Evolutionary conservation across 164 flowering plant genomes (phyloP).

Genomic region (Aristolochia californica): DNA sequence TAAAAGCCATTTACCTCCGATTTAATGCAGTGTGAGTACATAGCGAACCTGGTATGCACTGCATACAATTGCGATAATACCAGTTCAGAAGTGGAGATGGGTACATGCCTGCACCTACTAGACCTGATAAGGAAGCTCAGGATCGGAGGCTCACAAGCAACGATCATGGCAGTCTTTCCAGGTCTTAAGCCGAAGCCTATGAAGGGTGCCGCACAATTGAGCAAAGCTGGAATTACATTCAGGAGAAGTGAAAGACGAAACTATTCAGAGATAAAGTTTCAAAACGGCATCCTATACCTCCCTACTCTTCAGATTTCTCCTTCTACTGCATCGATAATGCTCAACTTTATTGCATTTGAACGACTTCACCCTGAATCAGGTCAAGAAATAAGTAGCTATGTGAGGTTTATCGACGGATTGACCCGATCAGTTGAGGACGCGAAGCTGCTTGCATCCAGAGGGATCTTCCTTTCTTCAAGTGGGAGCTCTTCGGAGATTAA

Average conservation of each 20-base stretch:
- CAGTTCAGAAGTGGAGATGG: too few relatives aligned
- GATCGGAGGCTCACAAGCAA: background rate
- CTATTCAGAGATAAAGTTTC: background rate
- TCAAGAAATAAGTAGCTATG: background rate
- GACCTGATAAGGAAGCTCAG: constrained; percentile 1
- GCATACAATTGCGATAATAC: too few relatives aligned
- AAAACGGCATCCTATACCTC: background rate
- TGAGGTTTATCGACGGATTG: background rate
- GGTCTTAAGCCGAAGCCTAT: background rate
- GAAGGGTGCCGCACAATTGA: background rate
- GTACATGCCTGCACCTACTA: background rate
- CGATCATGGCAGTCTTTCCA: background rate
- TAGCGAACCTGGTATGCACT: too few relatives aligned
- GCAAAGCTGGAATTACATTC: background rate
- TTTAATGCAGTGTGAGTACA: too few relatives aligned
- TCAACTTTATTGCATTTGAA: background rate
- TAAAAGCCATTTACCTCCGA: too few relatives aligned
- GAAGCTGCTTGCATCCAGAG: background rate
- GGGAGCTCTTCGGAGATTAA: background rate
- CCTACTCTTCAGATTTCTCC: background rate
- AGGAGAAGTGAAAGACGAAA: background rate
- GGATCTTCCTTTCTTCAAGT: background rate
- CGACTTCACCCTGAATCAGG: background rate
- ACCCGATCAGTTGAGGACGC: background rate
- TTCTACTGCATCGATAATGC: background rate